Conservation (phyloP, 129 eudicot species). For the Centaurea solstitialis region DNA sequence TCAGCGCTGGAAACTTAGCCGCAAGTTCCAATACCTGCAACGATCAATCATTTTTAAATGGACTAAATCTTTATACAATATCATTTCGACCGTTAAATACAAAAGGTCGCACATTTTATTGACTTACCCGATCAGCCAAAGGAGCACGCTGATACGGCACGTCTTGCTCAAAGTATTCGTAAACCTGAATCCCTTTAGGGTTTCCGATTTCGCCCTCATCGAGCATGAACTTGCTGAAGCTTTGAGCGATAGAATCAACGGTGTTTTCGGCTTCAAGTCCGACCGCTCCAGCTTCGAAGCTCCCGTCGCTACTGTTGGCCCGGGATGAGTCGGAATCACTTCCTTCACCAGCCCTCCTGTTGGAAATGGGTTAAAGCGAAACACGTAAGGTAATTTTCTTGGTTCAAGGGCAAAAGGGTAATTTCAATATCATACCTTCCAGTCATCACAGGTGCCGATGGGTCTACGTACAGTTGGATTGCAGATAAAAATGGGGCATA, state of each 20-base stretch:
- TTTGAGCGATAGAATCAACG: conserved; percentile 20
- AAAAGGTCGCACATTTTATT: conserved; percentile 3
- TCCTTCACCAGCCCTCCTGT: conserved; percentile 65
- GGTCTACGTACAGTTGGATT: conserved; percentile 72
- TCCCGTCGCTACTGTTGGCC: conserved; percentile 58
- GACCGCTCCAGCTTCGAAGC: conserved; percentile 38
- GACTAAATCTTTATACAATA: not conserved
- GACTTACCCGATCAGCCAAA: conserved; percentile 61
- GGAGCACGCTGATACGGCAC: conserved; percentile 69
- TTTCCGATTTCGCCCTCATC: conserved; percentile 47
- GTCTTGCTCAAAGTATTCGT: conserved; percentile 52
- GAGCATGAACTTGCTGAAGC: conserved; percentile 25
- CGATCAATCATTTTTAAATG: not conserved
- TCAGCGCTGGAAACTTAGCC: conserved; percentile 50
- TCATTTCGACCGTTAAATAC: not conserved
- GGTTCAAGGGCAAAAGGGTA: not conserved
- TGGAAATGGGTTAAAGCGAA: not conserved
- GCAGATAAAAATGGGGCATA: conserved; percentile 78
- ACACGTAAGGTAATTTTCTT: not conserved
- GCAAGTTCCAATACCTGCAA: conserved; percentile 59
- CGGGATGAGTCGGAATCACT: conserved; percentile 70
- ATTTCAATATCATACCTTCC: conserved; percentile 37
- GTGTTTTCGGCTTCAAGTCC: conserved; percentile 28
- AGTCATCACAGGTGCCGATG: conserved; percentile 35
- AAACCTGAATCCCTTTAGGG: conserved; percentile 56